These are phyloP conservation scores for Helicostylum pulchrum DNA, from an alignment of 192 early-diverging fungal species.

Conservation along the genomic window DNA sequence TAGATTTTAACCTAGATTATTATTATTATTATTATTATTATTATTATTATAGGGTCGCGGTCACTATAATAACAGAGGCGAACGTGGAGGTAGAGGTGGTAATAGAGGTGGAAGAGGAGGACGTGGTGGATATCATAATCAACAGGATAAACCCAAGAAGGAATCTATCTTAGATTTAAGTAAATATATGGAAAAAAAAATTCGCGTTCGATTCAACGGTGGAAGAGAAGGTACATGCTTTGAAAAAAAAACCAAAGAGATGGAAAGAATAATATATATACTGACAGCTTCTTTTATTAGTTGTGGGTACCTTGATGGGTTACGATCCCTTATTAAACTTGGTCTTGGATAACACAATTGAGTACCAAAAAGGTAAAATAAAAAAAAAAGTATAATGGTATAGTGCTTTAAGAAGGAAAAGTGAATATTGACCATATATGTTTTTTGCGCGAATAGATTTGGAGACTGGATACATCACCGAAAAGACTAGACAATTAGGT, in stretches of 20 bases:
- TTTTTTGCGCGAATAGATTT: slow-evolving; percentile 5
- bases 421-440: no score
- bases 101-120: slow-evolving; percentile 50
- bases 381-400: not conserved
- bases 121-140: slow-evolving; percentile 46
- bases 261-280: not conserved
- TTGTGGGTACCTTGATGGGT: slow-evolving; percentile 86
- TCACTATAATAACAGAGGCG: slow-evolving; percentile 30
- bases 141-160: slow-evolving; percentile 70
- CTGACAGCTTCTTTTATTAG: slow-evolving; percentile 43
- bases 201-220: slow-evolving; percentile 90
- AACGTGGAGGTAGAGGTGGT: slow-evolving; percentile 52
- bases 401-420: not conserved
- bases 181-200: slow-evolving; percentile 91
- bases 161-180: slow-evolving; percentile 90
- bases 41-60: slow-evolving; percentile 7
- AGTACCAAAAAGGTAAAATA: slow-evolving; percentile 67
- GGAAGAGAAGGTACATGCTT: slow-evolving; percentile 78
- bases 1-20: not conserved
- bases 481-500: slow-evolving; percentile 71
- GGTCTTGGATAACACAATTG: slow-evolving; percentile 89
- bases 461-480: slow-evolving; percentile 33
- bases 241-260: not conserved
- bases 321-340: slow-evolving; percentile 92
- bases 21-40: not conserved